Conservation (phyloP, 371 early-diverging fungal genomes). For the Blastocladiella emersonii region DNA sequence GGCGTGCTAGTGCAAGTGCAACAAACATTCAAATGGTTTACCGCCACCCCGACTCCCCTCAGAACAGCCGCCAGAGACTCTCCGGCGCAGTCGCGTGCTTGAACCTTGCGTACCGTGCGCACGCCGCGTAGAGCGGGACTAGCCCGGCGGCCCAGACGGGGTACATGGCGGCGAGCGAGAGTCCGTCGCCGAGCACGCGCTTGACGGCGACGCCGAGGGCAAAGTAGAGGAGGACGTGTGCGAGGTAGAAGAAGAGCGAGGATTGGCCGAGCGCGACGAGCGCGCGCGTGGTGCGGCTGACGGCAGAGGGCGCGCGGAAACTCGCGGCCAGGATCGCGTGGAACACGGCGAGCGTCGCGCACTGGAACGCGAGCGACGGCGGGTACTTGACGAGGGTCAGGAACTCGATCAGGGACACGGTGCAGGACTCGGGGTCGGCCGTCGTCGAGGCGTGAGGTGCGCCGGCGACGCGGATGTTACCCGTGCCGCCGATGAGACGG, state of each 20-base stretch:
- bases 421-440: no score
- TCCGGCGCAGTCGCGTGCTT: not conserved
- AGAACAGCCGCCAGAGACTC: not conserved
- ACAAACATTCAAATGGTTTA: no score
- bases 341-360: not conserved
- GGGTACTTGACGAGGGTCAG: slow-evolving; percentile 3
- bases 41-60: no score
- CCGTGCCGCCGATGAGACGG: not conserved
- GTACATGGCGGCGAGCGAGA: not conserved
- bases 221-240: slow-evolving; percentile 1
- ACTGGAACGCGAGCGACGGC: not conserved
- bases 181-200: not conserved
- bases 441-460: no score
- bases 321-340: not conserved
- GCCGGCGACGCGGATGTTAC: not conserved
- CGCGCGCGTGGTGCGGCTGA: not conserved
- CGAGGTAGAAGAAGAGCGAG: slow-evolving; percentile 3
- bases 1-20: no score
- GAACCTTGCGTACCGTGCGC: not conserved
- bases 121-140: not conserved
- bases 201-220: not conserved
- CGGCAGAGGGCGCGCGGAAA: not conserved
- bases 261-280: not conserved
- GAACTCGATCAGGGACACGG: not conserved
- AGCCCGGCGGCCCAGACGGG: not conserved